Evolutionary conservation across 2,329 filamentous ascomycete species (phyloP), one percentile per base, ranked within the genome.

Genomic region (Colletotrichum sp.): DNA sequence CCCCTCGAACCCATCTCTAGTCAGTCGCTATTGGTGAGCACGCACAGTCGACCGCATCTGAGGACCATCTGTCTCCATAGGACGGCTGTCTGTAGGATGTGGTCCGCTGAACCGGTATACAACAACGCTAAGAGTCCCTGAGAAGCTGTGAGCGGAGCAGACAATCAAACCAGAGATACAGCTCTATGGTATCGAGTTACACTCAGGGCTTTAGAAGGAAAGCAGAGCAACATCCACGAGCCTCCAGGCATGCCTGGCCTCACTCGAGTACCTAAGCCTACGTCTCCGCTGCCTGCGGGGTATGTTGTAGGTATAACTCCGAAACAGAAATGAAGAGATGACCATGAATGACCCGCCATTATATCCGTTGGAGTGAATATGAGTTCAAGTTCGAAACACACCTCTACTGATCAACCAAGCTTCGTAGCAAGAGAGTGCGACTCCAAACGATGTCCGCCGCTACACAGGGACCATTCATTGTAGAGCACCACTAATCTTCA

Each of bases 341-440:
- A 6, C 6, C 43, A 21, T 21, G 6, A 21, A 48, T 48, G n/a
- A 0, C n/a, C n/a, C 10, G 10, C 43, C 13, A 0, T 21, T 0
- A 2, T 1, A 48, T 48, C 10, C 3, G 1, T 7, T 1, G 10
- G 10, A 21, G 5, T 13, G 1, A 3, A 10, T 4, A 48, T 12
- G 4, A 43, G 8, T 43, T 6, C 6, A 1, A 13, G 3, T 48
- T 48, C 4, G n/a, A 21, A 52, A 13, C 43, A 2, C 43, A 13
- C 6, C 0, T 13, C 10, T 52, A 2, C 43, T 52, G 4, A 7
- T 7, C 10, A 21, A 21, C 1, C 9, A 2, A 52, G 43, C n/a
- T 21, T 7, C 2, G 6, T 52, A 52, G 18, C n/a, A 12, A 52
- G 10, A 21, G n/a, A 13, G 43, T 52, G 43, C 43, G 43, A 21